phyloP scores from a whole-genome alignment of 2,329 filamentous ascomycete species.

The Aschersonia sp. region DNA sequence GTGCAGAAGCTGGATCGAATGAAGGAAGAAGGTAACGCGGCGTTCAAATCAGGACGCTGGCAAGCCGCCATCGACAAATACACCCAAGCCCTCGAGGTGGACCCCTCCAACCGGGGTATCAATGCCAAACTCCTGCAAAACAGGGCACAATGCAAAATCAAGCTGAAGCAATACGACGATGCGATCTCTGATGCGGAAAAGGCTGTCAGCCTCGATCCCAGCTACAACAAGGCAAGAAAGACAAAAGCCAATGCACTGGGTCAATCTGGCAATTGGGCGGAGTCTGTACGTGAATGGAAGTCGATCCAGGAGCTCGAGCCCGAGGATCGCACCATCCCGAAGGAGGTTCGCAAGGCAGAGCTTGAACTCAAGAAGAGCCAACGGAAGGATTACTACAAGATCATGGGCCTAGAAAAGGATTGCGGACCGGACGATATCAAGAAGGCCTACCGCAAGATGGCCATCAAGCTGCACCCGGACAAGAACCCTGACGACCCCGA shows the following conservation, averaged over 20 bases:
- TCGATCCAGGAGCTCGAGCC: slow-evolving; percentile 70
- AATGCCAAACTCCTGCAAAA: slow-evolving; percentile 95
- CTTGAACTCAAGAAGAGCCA: slow-evolving; percentile 95
- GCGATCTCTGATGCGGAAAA: slow-evolving; percentile 78
- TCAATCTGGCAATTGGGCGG: slow-evolving; percentile 79
- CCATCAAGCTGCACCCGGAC: slow-evolving; percentile 89
- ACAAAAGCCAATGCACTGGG: slow-evolving; percentile 86
- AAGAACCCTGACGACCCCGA: slow-evolving; percentile 83
- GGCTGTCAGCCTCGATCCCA: slow-evolving; percentile 68
- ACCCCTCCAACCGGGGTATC: slow-evolving; percentile 77
- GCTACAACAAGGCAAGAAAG: slow-evolving; percentile 82
- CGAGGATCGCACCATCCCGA: slow-evolving; percentile 62
- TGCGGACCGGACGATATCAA: slow-evolving; percentile 79
- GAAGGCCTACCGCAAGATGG: slow-evolving; percentile 90
- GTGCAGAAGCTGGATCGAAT: slow-evolving; percentile 86
- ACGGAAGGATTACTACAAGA: slow-evolving; percentile 98
- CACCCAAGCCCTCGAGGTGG: slow-evolving; percentile 66
- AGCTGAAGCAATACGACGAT: slow-evolving; percentile 69
- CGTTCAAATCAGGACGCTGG: slow-evolving; percentile 77
- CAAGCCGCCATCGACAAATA: slow-evolving; percentile 76
- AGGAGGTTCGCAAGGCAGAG: slow-evolving; percentile 81
- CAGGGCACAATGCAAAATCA: slow-evolving; percentile 69
- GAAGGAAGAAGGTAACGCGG: slow-evolving; percentile 83
- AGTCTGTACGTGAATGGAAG: slow-evolving; percentile 81
- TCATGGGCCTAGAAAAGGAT: slow-evolving; percentile 76